Percentiles rank a stretch among this genome's conserved stretches.
These are phyloP conservation scores for Trichoderma harzianum DNA, from an alignment of 2,329 filamentous ascomycete genomes.

Conservation along the genomic window DNA sequence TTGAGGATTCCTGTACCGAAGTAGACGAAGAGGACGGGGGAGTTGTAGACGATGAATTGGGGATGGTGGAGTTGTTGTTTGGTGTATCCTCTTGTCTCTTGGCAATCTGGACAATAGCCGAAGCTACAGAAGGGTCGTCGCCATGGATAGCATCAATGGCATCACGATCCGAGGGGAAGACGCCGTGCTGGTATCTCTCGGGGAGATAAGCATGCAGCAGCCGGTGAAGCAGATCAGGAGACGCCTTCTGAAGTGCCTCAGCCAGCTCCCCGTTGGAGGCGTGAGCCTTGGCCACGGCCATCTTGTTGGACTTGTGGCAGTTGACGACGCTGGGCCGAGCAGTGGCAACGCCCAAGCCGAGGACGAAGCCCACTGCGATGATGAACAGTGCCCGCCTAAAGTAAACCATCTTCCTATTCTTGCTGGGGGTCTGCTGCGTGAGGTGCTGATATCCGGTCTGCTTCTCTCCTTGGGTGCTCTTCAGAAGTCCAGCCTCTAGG, in stretches of 20 bases:
- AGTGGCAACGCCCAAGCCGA: conserved; percentile 26
- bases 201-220: conserved; percentile 62
- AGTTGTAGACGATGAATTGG: conserved; percentile 19
- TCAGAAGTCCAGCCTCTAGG: conserved; percentile 26
- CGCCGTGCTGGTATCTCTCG: conserved; percentile 63
- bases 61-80: conserved; percentile 25
- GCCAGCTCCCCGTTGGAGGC: conserved; percentile 27
- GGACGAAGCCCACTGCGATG: conserved; percentile 27
- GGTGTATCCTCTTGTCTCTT: conserved; percentile 51
- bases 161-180: conserved; percentile 61
- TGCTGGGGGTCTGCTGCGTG: background rate
- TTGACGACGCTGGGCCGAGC: conserved; percentile 11
- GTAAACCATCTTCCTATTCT: conserved; percentile 22
- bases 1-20: background rate
- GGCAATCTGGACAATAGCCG: conserved; percentile 60
- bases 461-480: conserved; percentile 26
- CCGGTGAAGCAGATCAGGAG: conserved; percentile 60
- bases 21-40: background rate
- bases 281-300: conserved; percentile 14
- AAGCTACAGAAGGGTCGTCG: conserved; percentile 59
- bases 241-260: conserved; percentile 46
- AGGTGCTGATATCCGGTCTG: conserved; percentile 7
- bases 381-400: conserved; percentile 19
- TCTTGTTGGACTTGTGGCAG: conserved; percentile 13
- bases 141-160: conserved; percentile 62